phyloP scores from a whole-genome alignment of 352 stramenopile species.

The Phytophthora brassicae region DNA sequence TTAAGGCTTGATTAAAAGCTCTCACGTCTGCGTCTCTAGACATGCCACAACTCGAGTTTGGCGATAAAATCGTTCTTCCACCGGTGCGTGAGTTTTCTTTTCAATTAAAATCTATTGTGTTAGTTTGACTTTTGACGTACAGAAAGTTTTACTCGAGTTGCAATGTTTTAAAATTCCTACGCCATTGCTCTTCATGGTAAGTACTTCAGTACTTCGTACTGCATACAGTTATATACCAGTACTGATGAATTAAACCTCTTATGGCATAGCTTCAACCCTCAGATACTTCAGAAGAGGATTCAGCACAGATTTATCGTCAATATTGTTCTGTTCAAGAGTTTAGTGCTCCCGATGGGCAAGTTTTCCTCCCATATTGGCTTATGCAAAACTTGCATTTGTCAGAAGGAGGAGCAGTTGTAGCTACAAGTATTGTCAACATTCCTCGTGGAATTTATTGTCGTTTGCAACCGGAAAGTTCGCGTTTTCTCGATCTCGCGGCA shows the following conservation, averaged over 20 bases:
- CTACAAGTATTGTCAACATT: constrained; percentile 37
- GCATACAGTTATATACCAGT: not conserved
- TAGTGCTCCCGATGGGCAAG: constrained; percentile 49
- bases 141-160: constrained; percentile 57
- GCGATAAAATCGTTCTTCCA: constrained; percentile 64
- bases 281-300: not conserved
- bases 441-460: constrained; percentile 57
- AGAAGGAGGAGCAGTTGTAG: constrained; percentile 41
- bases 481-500: constrained; percentile 55
- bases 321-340: constrained; percentile 72
- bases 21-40: too few relatives aligned
- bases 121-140: constrained; percentile 1
- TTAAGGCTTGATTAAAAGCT: too few relatives aligned
- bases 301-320: constrained; percentile 15
- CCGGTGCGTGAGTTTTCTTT: constrained; percentile 28
- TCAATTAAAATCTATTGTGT: not conserved
- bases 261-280: constrained; percentile 9
- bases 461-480: constrained; percentile 45
- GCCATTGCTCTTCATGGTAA: constrained; percentile 57
- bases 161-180: constrained; percentile 57
- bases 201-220: constrained; percentile 18
- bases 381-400: constrained; percentile 57
- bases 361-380: constrained; percentile 70
- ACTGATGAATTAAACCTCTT: not conserved
- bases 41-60: constrained; percentile 67